Conservation (phyloP, 2,329 filamentous ascomycete genomes). For the Talaromyces atroroseus region DNA sequence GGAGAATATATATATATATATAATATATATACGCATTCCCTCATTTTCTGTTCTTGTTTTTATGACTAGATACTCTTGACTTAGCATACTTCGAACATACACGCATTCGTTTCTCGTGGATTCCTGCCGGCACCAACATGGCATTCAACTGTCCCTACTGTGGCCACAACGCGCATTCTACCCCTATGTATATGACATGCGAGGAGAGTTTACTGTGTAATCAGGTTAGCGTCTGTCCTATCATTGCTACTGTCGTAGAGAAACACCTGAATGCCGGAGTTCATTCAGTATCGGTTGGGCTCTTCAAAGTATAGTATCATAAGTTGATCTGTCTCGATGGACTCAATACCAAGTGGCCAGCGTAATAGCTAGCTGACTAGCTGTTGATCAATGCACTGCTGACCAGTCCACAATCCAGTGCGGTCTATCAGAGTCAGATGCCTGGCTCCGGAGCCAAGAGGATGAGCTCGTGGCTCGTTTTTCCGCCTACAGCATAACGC, state of each 20-base stretch:
- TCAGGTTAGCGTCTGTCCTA: constrained; percentile 7
- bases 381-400: not conserved
- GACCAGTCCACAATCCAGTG: not conserved
- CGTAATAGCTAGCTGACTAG: not conserved
- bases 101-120: not conserved
- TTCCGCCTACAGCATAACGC: constrained; percentile 9
- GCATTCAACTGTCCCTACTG: constrained; percentile 13
- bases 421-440: constrained; percentile 10
- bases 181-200: constrained; percentile 4
- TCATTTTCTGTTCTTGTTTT: not conserved
- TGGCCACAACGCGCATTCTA: constrained; percentile 7
- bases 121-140: not conserved
- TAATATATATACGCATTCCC: constrained; percentile 69
- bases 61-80: not conserved
- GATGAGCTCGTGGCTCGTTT: constrained; percentile 12
- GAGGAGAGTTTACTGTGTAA: constrained; percentile 8
- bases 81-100: constrained; percentile 27
- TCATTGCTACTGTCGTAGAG: not conserved
- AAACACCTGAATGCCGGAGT: too few species aligned
- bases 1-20: too few species aligned
- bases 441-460: constrained; percentile 11
- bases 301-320: not conserved
- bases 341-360: too few species aligned
- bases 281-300: not conserved
- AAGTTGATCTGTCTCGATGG: not conserved